phyloP scores from a whole-genome alignment of 257 asterid genomes.

The Plectranthus barbatus region DNA sequence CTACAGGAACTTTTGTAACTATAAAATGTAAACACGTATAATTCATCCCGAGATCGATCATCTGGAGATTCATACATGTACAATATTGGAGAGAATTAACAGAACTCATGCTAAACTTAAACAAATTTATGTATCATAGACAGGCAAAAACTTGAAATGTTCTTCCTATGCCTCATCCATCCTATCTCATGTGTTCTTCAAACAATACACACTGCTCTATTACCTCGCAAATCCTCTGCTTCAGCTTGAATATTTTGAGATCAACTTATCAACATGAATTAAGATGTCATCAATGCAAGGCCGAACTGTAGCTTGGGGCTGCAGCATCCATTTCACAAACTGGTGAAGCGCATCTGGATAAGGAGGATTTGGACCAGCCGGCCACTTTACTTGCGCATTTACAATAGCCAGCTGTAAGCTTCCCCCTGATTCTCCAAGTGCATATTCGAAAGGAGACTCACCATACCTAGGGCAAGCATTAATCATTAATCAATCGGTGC shows the following conservation, averaged over 20 bases:
- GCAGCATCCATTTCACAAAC: constrained; percentile 97
- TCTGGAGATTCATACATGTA: no score
- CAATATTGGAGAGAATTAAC: no score
- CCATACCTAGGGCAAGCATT: constrained; percentile 63
- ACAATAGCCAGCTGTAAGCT: constrained; percentile 91
- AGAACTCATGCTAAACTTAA: constrained; percentile 6
- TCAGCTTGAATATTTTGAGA: constrained; percentile 66
- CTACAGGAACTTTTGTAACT: no score
- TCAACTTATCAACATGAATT: constrained; percentile 85
- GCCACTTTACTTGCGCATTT: constrained; percentile 95
- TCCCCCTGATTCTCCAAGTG: constrained; percentile 90
- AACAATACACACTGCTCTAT: no score
- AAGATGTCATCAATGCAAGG: constrained; percentile 79
- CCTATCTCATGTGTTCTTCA: no score
- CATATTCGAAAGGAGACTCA: constrained; percentile 88
- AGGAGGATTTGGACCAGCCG: constrained; percentile 73
- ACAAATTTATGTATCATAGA: constrained; percentile 13
- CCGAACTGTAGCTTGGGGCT: constrained; percentile 85
- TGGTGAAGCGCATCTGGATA: constrained; percentile 92
- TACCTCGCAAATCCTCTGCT: neutral
- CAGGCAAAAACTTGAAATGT: neutral
- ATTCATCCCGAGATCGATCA: no score
- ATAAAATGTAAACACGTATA: no score
- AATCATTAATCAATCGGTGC: neutral
- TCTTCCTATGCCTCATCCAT: constrained; percentile 6